Evolutionary conservation across 805 yeast genomes (phyloP), one percentile per base, ranked within the genome.

Genomic region (Myxozyma neotropica): DNA sequence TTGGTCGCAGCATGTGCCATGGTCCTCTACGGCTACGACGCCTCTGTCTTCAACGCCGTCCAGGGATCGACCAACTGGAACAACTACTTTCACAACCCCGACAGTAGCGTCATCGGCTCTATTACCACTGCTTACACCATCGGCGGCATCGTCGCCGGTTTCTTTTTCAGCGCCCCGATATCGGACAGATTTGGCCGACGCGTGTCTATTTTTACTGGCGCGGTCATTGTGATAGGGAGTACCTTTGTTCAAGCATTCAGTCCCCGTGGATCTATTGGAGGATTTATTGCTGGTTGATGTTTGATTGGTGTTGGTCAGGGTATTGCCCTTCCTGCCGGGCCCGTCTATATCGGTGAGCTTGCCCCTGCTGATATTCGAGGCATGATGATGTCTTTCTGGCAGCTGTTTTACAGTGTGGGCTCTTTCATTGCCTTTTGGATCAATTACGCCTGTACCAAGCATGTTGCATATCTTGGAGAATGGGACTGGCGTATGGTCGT

Each of bases 161-260:
- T 56, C 43, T 67, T 67, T 55, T 35, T 66, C 35, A 50, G 67
- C 24, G 70, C 68, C 13, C 65, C 63, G 23, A 56, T 62, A 12
- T 50, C 64, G 23, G 61, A 65, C 49, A 36, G 46, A 23, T 58
- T 58, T 24, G 68, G 68, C 31, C 60, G 68, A 26, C 65, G 61
- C 29, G 24, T 58, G 12, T 65, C 68, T 10, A 40, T 57, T 26
- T 19, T 27, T 15, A 24, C 81, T 13, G 78, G 88, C 0, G 80
- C 85, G 12, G 57, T 84, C 6, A 74, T 89, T 3, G 89, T 90
- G 70, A 82, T 81, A 64, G 70, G 84, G 7, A 96, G 96, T 1
- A 88, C 87, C 55, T 72, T 85, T 3, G 72, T 89, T 40, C 96
- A 90, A 71, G 79, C 87, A 1, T 64, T 64, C 31, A 59, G 59